Base-by-base conservation (phyloP, 805 yeast species). In the Starmerella kuoi region DNA sequence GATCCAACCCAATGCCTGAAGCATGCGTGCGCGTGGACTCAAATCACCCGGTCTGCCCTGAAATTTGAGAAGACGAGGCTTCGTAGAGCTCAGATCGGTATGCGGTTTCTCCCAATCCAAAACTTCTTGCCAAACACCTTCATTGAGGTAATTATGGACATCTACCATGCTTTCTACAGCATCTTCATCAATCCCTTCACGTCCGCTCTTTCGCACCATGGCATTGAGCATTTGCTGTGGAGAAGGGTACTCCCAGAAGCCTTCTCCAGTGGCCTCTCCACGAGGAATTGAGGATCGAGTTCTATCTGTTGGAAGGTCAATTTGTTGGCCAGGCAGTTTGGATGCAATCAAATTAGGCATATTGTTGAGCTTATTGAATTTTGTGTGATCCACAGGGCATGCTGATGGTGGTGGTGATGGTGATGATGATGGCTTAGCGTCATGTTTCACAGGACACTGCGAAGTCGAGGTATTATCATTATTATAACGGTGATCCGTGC, bases 191-290 rank as follows among this genome's bases (percentile, higher is more conserved):
- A 88, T 73, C 35, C 83, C 80, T 11, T 41, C 47, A 20, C 49
- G 43, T 56, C 91, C 88, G 18, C 95, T 95, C 65, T 91, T 91
- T 50, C 88, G 76, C 22, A 86, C 65, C 97, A 91, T 88, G 11
- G 99, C 99, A 56, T 88, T 87, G 51, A 86, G 77, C 99, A 91
- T 91, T 60, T 91, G 99, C 63, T 91, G 98, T 1, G 99, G 98
- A 2, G 95, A 84, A 2, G 99, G 99, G 59, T 91, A 91, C 63
- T 91, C 98, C 99, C 99, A 91, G 37, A 78, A 75, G 2, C 94
- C 94, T 47, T 75, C 76, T 8, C 65, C 68, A 2, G 65, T 67
- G 12, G 59, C 57, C 23, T 67, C 73, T 23, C 97, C 97, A 49
- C 84, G 72, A 18, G 98, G 98, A 40, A 91, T 91, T 1, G 84